A percentile compares a stretch with the other conserved stretches of the same genome.
Conservation (phyloP, 345 rosid genomes). For the Populus ilicifolia region DNA sequence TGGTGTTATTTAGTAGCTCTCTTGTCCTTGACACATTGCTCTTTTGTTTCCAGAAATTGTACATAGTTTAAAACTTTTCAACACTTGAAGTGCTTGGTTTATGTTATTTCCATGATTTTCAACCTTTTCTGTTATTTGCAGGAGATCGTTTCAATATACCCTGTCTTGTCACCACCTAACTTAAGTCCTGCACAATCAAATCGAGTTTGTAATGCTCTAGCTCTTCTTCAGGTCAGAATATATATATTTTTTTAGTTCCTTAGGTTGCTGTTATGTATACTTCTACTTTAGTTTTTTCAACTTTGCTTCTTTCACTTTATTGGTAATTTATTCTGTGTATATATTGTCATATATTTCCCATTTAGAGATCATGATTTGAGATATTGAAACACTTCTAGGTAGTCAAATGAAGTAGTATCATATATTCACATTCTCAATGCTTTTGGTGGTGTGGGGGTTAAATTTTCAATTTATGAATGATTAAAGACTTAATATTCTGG, state of each 20-base stretch:
- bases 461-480: neutral
- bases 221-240: conserved; percentile 83
- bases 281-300: conserved; percentile 8
- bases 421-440: neutral
- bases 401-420: neutral
- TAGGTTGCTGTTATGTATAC: neutral
- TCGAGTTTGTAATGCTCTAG: conserved; percentile 97
- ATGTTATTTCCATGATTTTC: neutral
- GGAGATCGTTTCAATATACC: conserved; percentile 97
- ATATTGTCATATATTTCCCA: neutral
- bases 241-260: neutral
- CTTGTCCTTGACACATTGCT: neutral
- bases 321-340: conserved; percentile 5
- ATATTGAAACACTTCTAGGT: neutral
- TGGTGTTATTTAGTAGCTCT: neutral
- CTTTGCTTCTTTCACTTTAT: neutral
- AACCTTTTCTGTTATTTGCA: conserved; percentile 29
- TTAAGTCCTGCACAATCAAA: conserved; percentile 87
- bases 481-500: neutral
- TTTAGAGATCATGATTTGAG: neutral
- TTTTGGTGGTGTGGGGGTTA: neutral
- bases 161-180: conserved; percentile 90
- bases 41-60: neutral
- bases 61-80: neutral
- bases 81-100: neutral